Base-by-base conservation (phyloP, 768 basidiomycete genomes). In the Lactifluus echinatus region DNA sequence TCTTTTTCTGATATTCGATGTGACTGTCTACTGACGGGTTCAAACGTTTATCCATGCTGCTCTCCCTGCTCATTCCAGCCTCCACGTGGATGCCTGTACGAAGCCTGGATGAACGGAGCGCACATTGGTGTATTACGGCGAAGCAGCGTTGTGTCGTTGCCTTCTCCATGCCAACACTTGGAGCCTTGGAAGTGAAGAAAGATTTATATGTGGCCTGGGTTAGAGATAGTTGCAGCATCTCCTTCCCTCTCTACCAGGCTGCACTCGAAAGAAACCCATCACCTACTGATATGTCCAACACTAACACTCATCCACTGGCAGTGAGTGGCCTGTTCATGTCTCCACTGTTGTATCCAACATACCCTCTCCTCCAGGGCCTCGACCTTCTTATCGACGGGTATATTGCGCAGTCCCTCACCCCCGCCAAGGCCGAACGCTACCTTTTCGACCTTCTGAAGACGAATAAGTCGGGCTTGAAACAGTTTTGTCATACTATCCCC, bases 351-450 rank as follows among this genome's bases (percentile, higher is more conserved):
- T 29, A 34, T 37, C 43, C 51, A 26, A 57, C 26, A 6, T 42
- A n/a, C 3, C 6, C 10, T 8, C 33, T n/a, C 44, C 34, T 36
- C 34, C 24, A 57, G 56, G 17, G 14, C 6, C 26, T 15, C 8
- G 45, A 54, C 3, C 57, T 58, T 11, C 46, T 58, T 14, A n/a
- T 58, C 3, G 57, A 58, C 15, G 57, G 57, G n/a, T 58, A 58
- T 17, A 55, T 58, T 10, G 46, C 57, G 2, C 37, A 23, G 15
- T 47, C 53, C 43, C 56, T 56, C 42, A 7, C 24, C 17, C 57
- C 54, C 28, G 39, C 36, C 33, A 49, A 40, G 26, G 15, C 48
- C 1, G 58, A 59, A 26, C 40, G 12, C 8, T 59, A 59, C 21
- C 8, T 59, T 33, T 39, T 21, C 11, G 29, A 56, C 56, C 54